Evolutionary conservation across 2,329 filamentous ascomycete genomes (phyloP).

Genomic region (Calonectria honghensis): DNA sequence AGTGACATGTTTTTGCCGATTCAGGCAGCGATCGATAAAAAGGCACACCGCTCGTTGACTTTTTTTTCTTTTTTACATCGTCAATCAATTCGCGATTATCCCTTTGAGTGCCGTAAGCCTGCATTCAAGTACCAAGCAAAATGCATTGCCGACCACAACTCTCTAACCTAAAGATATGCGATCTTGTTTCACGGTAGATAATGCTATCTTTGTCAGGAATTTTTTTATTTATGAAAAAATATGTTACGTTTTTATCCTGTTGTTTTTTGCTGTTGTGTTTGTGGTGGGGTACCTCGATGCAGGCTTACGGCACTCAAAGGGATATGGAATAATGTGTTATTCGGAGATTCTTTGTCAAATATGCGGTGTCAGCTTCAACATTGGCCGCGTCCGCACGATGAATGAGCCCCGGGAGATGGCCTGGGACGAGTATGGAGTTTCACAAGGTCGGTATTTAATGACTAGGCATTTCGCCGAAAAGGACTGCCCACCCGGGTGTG

Average conservation of each 20-base stretch:
- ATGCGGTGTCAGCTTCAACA: constrained; percentile 56
- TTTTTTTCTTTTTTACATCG: not conserved
- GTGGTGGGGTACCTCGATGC: too few species aligned
- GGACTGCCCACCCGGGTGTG: constrained; percentile 9
- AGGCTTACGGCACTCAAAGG: too few species aligned
- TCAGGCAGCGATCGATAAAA: not conserved
- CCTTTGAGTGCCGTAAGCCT: too few species aligned
- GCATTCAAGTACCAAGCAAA: too few species aligned
- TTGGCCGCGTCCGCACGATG: constrained; percentile 49
- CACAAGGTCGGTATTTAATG: constrained; percentile 31
- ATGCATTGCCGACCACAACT: too few species aligned
- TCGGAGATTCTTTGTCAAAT: constrained; percentile 51
- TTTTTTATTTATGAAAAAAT: too few species aligned
- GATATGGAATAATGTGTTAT: constrained; percentile 35
- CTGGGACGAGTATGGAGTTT: constrained; percentile 32
- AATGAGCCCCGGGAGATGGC: constrained; percentile 48
- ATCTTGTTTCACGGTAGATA: too few species aligned
- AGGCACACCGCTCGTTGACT: not conserved
- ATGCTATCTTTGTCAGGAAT: too few species aligned
- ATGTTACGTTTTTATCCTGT: too few species aligned
- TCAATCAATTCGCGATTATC: not conserved
- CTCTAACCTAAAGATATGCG: too few species aligned
- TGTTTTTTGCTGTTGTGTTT: too few species aligned
- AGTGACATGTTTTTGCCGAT: not conserved
- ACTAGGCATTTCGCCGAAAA: not conserved